phyloP scores from a whole-genome alignment of 805 yeast species.

The Candida namnaoensis region DNA sequence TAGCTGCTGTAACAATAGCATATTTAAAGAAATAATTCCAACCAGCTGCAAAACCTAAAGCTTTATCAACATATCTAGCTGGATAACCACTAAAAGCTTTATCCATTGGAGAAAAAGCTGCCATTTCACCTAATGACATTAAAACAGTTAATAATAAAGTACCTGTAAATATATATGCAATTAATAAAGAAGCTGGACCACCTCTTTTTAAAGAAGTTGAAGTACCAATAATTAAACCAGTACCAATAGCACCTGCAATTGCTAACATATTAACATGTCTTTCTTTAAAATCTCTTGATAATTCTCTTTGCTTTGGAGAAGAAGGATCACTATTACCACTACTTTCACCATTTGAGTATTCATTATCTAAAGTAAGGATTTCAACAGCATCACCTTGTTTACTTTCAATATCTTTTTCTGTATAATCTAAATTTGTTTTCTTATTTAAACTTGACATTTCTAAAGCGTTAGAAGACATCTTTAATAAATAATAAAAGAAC shows the following conservation, averaged over 20 bases:
- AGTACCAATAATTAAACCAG: conserved; percentile 49
- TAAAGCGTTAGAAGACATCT: too few relatives aligned
- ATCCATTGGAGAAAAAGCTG: conserved; percentile 31
- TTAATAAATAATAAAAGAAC: too few relatives aligned
- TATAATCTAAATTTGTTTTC: too few relatives aligned
- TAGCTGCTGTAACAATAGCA: conserved; percentile 42
- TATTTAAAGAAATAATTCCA: conserved; percentile 44
- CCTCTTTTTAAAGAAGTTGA: conserved; percentile 39
- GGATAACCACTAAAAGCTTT: conserved; percentile 40
- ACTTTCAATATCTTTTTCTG: too few relatives aligned
- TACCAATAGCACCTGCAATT: conserved; percentile 55
- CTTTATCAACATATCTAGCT: conserved; percentile 37
- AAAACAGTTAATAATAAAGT: conserved; percentile 38
- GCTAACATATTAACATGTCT: conserved; percentile 57
- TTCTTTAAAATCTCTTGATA: background rate
- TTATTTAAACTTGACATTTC: too few relatives aligned
- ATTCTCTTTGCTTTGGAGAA: too few relatives aligned
- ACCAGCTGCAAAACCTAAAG: conserved; percentile 45
- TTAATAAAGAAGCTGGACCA: conserved; percentile 41
- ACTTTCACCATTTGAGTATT: too few relatives aligned
- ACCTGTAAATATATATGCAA: conserved; percentile 44
- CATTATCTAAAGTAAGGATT: too few relatives aligned
- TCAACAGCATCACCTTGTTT: too few relatives aligned
- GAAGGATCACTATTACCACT: too few relatives aligned
- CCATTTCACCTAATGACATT: conserved; percentile 45